Base-by-base conservation (phyloP, 306 rosid species). In the Calophaca sinica region DNA sequence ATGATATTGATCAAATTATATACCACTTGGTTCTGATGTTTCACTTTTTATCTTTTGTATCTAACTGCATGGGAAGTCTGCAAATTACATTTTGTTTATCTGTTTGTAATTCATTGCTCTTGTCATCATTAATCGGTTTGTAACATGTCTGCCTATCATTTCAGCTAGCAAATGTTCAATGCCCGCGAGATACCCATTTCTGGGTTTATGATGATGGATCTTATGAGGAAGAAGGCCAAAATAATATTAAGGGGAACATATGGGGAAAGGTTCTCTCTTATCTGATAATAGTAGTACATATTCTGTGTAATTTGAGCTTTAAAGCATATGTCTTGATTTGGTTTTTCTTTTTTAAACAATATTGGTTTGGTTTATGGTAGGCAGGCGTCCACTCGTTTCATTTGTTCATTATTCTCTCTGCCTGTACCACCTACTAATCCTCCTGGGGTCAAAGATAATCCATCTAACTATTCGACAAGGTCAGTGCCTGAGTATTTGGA, bases 181-280 rank as follows among this genome's bases (percentile, higher is more conserved):
- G 98, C 68, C 98, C 98, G 2, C 88, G 89, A 36, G 98, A 92
- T 68, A 92, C 96, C 79, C 98, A 92, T 86, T 92, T 92, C 82
- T 92, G 96, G 98, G 91, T 92, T 80, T 92, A 92, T 78, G 98
- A 92, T 11, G 98, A 92, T 83, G 98, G 98, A 41, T 84, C 96
- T 38, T 92, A 92, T 38, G 98, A 92, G 87, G 98, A 92, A 84
- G 98, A 92, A 89, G 98, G 98, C 67, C 98, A 92, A 82, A 92
- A 92, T 80, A 92, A 92, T 86, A 92, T 92, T n/a, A 90, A 84
- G 51, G 98, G 98, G 31, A 90, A 92, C 79, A 90, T 92, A 83
- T 92, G 98, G 98, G 98, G 92, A 90, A 92, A 92, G 98, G 98
- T 90, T 88, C 93, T 89, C 75, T 92, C 96, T 83, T 82, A 77